Conservation (phyloP, 2,329 filamentous ascomycete species). For the Gremmenia infestans region DNA sequence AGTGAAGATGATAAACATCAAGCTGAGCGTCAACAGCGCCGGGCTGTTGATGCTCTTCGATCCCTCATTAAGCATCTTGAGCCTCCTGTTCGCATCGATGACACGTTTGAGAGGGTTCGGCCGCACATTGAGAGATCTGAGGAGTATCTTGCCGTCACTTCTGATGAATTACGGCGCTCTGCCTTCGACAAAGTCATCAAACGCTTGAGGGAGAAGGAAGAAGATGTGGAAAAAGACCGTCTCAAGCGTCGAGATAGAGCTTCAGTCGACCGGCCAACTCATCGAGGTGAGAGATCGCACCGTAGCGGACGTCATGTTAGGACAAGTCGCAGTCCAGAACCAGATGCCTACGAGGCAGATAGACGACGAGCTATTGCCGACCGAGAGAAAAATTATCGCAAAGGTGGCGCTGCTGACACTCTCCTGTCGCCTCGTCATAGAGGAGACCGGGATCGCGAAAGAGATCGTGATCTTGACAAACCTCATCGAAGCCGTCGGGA, state of each 20-base stretch:
- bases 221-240: constrained; percentile 67
- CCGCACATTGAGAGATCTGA: constrained; percentile 72
- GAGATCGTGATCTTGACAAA: constrained; percentile 34
- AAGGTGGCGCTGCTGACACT: constrained; percentile 64
- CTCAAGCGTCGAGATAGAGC: constrained; percentile 54
- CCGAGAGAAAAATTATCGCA: constrained; percentile 88
- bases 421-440: constrained; percentile 41
- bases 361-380: constrained; percentile 89
- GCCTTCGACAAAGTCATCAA: constrained; percentile 92
- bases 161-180: constrained; percentile 74
- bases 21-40: constrained; percentile 78
- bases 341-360: constrained; percentile 92
- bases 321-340: constrained; percentile 82
- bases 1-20: constrained; percentile 79
- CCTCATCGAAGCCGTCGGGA: constrained; percentile 50
- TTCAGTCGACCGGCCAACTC: constrained; percentile 38
- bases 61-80: constrained; percentile 86
- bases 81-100: constrained; percentile 69
- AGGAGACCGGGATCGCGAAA: constrained; percentile 29
- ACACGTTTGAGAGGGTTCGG: constrained; percentile 86
- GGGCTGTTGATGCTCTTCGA: constrained; percentile 77
- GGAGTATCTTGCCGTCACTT: constrained; percentile 77
- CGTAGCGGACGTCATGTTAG: constrained; percentile 53
- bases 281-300: constrained; percentile 58
- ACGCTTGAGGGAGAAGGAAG: constrained; percentile 85